Conservation (phyloP, 352 stramenopile species). For the Globisporangium okanoganense region DNA sequence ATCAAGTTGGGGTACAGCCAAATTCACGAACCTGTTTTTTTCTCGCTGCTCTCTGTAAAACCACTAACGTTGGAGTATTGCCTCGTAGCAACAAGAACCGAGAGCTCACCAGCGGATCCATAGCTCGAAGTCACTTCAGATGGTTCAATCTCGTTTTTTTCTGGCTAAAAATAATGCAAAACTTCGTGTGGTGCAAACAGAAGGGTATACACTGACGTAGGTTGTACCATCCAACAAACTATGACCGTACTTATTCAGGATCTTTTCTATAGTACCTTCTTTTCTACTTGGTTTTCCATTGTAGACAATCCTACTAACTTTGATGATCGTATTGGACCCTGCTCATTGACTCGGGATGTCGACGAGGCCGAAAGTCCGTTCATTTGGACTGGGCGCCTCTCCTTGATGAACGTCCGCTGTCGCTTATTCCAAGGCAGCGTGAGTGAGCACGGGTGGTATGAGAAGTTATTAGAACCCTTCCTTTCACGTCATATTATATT, state of each 20-base stretch:
- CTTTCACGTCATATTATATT: neutral
- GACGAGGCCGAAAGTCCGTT: neutral
- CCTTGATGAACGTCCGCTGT: constrained; percentile 41
- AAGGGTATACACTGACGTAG: neutral
- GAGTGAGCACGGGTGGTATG: constrained; percentile 38
- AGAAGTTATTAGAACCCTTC: constrained; percentile 15
- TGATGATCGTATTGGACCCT: constrained; percentile 20
- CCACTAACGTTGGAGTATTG: too few species aligned
- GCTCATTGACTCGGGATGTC: constrained; percentile 18
- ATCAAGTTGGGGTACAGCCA: neutral
- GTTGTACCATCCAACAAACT: neutral
- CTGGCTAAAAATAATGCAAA: neutral
- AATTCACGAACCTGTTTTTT: too few species aligned
- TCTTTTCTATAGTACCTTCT: constrained; percentile 28
- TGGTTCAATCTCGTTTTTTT: too few species aligned
- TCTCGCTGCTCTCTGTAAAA: too few species aligned
- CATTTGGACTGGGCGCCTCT: constrained; percentile 17
- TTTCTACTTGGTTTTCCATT: constrained; percentile 28
- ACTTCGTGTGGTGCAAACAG: neutral
- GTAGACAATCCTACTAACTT: constrained; percentile 22
- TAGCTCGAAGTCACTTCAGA: too few species aligned
- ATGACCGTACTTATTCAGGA: constrained; percentile 30
- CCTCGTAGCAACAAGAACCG: too few species aligned
- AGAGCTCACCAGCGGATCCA: too few species aligned
- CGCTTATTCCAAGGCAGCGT: constrained; percentile 41